Evolutionary conservation across 805 yeast genomes (phyloP), one percentile per base, ranked within the genome.

Genomic region (Isabelozyma pseudorhagii): DNA sequence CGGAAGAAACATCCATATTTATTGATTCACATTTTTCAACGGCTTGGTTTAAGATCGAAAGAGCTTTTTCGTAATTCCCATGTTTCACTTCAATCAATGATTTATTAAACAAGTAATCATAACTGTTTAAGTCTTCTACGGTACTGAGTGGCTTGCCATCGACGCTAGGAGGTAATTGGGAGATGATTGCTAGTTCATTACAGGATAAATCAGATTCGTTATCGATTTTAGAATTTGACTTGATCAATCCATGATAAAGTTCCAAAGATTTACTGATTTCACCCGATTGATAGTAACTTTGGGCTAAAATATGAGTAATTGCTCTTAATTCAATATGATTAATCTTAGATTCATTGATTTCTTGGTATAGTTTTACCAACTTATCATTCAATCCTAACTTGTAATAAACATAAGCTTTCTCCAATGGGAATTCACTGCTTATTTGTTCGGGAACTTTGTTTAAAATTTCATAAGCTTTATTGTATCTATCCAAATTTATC

Each of bases 181-280:
- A 81, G 21, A 80, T 66, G n/a, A 82, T 75, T 3, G 92, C 90
- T 51, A 85, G 75, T 63, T 85, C 87, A 61, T 87, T 87, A 42
- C 84, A 84, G 28, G 72, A 59, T 48, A 84, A 61, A 62, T 85
- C 92, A 38, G 72, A 58, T 18, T 57, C 58, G 55, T 78, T 85
- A 47, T 77, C 80, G 41, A 67, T 69, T 25, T 67, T 60, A 44
- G 67, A 58, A 28, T 71, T 65, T 8, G 62, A 46, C 3, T 63
- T 45, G 39, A 74, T 60, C 50, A 80, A 65, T 5, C 67, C 68
- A 38, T 64, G 64, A 59, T 85, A 87, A 4, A 82, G 46, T 7
- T 61, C 58, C 50, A 75, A 66, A 0, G 89, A 80, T 29, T 72
- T 66, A 1, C 51, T 44, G 44, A 65, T 59, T 38, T 72, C 63